phyloP scores from a whole-genome alignment of 2,329 filamentous ascomycete species.

The Exophiala oligosperma region DNA sequence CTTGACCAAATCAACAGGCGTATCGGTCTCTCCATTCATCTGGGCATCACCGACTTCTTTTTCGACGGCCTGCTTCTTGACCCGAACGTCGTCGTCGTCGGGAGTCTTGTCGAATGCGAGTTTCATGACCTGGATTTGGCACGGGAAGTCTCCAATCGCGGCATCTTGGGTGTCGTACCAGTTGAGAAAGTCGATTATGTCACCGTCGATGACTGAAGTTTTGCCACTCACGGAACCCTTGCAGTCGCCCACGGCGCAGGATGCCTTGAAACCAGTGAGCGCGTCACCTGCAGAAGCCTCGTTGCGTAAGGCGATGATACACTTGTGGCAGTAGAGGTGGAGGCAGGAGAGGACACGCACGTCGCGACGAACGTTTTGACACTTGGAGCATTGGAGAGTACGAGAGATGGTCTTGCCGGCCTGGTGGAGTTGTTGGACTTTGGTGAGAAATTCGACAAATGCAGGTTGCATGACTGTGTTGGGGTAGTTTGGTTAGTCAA shows the following conservation, averaged over 20 bases:
- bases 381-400: conserved; percentile 13
- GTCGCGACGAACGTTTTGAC: conserved; percentile 14
- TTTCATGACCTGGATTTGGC: conserved; percentile 13
- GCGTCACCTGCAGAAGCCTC: conserved; percentile 15
- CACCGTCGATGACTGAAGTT: conserved; percentile 19
- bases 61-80: conserved; percentile 5
- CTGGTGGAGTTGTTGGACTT: conserved; percentile 14
- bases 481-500: conserved; percentile 1
- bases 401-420: conserved; percentile 9
- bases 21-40: neutral
- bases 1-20: conserved; percentile 12
- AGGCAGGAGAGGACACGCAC: conserved; percentile 21
- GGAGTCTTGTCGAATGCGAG: conserved; percentile 12
- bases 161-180: conserved; percentile 23
- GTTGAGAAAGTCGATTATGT: conserved; percentile 19
- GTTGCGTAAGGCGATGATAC: conserved; percentile 14
- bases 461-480: conserved; percentile 10
- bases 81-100: conserved; percentile 14
- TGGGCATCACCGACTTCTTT: neutral
- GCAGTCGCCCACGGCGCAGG: conserved; percentile 17
- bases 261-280: conserved; percentile 14
- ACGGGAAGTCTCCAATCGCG: neutral
- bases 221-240: conserved; percentile 18
- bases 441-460: conserved; percentile 12
- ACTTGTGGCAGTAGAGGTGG: conserved; percentile 25